Evolutionary conservation across 331 rosid genomes (phyloP).

Genomic region (Quercus tomentella): DNA sequence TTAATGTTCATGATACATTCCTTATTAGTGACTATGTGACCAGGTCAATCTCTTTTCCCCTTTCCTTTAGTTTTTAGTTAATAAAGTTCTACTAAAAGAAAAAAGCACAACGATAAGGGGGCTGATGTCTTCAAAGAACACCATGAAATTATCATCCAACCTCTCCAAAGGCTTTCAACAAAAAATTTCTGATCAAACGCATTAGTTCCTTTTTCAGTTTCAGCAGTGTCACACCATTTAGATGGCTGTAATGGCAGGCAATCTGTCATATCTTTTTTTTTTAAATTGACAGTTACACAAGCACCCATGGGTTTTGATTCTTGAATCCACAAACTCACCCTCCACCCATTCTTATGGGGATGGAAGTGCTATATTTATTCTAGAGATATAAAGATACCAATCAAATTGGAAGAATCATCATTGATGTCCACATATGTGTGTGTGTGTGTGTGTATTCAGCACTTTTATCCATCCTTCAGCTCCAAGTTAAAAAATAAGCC

Average conservation of each 20-base stretch:
- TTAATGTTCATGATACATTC: not conserved
- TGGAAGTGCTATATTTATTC: not conserved
- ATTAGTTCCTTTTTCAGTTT: not conserved
- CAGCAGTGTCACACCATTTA: not conserved
- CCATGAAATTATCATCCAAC: not conserved
- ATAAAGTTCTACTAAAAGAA: not conserved
- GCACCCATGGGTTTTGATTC: too few species aligned
- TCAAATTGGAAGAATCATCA: not conserved
- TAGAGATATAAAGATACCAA: not conserved
- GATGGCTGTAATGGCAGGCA: not conserved
- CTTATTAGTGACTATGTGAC: not conserved
- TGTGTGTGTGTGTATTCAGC: too few species aligned
- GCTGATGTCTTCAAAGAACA: not conserved
- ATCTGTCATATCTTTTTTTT: not conserved
- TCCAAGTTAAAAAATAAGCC: too few species aligned
- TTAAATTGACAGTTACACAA: too few species aligned
- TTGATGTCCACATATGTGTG: not conserved
- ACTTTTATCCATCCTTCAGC: too few species aligned
- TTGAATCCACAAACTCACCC: too few species aligned
- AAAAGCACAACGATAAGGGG: not conserved
- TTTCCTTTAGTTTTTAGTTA: not conserved
- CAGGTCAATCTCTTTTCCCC: not conserved
- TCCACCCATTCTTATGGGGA: too few species aligned
- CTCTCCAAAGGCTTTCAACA: not conserved
- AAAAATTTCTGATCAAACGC: not conserved